Conservation (phyloP, 106 monocot genomes). For the Acanthochlamys bracteata region DNA sequence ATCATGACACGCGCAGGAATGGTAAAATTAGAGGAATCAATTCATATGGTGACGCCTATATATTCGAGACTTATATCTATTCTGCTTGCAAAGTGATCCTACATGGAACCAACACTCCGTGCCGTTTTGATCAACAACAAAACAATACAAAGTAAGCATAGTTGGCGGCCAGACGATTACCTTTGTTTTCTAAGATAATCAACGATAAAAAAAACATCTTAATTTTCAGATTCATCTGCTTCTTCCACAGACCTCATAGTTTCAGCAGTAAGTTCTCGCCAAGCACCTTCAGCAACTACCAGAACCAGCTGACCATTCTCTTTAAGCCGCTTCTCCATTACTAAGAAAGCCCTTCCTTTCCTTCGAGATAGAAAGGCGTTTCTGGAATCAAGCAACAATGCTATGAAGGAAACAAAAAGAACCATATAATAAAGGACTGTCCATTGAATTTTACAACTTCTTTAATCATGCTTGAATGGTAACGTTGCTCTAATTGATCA, state of each 20-base stretch:
- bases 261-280: conserved; percentile 83
- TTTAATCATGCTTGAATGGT: too few relatives aligned
- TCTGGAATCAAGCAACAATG: conserved; percentile 78
- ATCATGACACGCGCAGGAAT: too few relatives aligned
- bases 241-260: conserved; percentile 39
- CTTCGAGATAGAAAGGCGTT: conserved; percentile 70
- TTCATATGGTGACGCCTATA: conserved; percentile 29
- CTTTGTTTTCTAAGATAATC: conserved; percentile 92
- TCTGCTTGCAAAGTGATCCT: conserved; percentile 43
- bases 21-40: background rate
- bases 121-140: too few relatives aligned
- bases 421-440: background rate
- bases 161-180: conserved; percentile 9
- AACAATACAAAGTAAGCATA: background rate
- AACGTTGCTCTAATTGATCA: too few relatives aligned
- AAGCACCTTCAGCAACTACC: conserved; percentile 93
- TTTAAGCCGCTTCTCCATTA: conserved; percentile 55
- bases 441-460: background rate
- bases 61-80: conserved; percentile 58
- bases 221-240: conserved; percentile 92
- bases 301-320: conserved; percentile 85
- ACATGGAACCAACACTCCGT: background rate
- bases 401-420: conserved; percentile 13
- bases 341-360: conserved; percentile 56
- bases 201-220: conserved; percentile 80